phyloP scores from a whole-genome alignment of 352 stramenopile genomes.

The Globisporangium carolinianum region DNA sequence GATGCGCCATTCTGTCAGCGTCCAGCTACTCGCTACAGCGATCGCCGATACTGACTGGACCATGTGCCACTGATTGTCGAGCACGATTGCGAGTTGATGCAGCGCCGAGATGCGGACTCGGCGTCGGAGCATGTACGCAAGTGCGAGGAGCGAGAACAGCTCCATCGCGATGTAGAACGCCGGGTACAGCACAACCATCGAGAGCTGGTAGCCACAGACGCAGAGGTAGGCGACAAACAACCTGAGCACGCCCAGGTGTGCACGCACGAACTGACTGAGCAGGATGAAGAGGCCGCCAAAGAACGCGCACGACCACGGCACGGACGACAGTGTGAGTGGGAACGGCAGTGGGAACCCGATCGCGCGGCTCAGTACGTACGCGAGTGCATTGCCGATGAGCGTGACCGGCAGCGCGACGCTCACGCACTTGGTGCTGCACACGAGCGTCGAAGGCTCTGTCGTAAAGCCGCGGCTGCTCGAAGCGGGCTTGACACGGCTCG shows the following conservation, averaged over 20 bases:
- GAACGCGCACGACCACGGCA: slow-evolving; percentile 4
- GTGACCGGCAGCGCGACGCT: slow-evolving; percentile 17
- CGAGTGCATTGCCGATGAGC: not conserved
- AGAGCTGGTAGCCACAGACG: not conserved
- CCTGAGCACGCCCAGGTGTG: slow-evolving; percentile 1
- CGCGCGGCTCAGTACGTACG: slow-evolving; percentile 4
- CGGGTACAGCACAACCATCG: slow-evolving; percentile 9
- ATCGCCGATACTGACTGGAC: slow-evolving; percentile 11
- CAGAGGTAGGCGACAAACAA: not conserved
- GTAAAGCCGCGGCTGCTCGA: slow-evolving; percentile 32
- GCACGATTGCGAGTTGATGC: slow-evolving; percentile 25
- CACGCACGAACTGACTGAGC: not conserved
- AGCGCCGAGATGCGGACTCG: slow-evolving; percentile 18
- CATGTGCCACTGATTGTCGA: slow-evolving; percentile 22
- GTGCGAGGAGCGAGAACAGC: slow-evolving; percentile 8
- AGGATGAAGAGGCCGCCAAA: not conserved
- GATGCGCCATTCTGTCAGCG: too few relatives aligned
- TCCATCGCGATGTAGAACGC: slow-evolving; percentile 6
- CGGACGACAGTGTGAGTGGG: slow-evolving; percentile 17
- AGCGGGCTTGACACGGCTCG: slow-evolving; percentile 27
- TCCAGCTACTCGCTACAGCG: too few relatives aligned
- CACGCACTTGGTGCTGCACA: slow-evolving; percentile 36
- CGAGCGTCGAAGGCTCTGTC: slow-evolving; percentile 26
- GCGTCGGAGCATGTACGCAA: slow-evolving; percentile 16
- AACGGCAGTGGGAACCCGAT: slow-evolving; percentile 42